Evolutionary conservation across 805 yeast species (phyloP), one percentile per base, ranked within the genome.

Genomic region (Cyberlindnera maritima): DNA sequence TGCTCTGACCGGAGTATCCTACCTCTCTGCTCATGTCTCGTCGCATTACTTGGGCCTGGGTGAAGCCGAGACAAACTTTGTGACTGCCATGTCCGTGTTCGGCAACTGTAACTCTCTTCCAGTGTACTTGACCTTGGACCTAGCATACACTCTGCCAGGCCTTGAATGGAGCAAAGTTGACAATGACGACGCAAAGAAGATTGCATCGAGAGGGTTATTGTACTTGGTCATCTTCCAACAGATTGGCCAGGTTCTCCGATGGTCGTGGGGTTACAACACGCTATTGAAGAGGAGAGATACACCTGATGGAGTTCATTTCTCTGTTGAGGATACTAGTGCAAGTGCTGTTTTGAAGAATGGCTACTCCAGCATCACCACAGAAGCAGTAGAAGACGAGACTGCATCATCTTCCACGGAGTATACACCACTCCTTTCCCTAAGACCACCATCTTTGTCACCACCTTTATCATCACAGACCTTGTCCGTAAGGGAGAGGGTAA

Each of bases 41-140:
- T 71, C 88, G 3, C 63, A 66, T 13, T 53, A 81, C 36, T 63
- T 90, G 52, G 59, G 67, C 8, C 69, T 94, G 57, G 86, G 86
- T 57, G 78, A 71, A 41, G 80, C 87, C 13, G 97, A 94, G 67
- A 62, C 88, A 3, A 91, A 92, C 68, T 92, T 88, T 59, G 97
- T 94, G 41, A 85, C 95, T 19, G 98, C 97, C 2, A 94, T 94
- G 95, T 89, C 94, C 2, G 96, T 91, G 6, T 92, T 92, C 68
- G 98, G 97, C 44, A 94, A 92, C 68, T 88, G 96, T 37, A 92
- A 92, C 71, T 87, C 96, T 11, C 76, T 92, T 46, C 98, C 99
- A 0, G 98, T 92, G 2, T 89, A 97, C 0, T 74, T 94, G 54
- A 86, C 94, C 1, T 70, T 94, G 47, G 84, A 96, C 1, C 70